phyloP scores from a whole-genome alignment of 257 asterid species.

The Knoxia roxburghii region DNA sequence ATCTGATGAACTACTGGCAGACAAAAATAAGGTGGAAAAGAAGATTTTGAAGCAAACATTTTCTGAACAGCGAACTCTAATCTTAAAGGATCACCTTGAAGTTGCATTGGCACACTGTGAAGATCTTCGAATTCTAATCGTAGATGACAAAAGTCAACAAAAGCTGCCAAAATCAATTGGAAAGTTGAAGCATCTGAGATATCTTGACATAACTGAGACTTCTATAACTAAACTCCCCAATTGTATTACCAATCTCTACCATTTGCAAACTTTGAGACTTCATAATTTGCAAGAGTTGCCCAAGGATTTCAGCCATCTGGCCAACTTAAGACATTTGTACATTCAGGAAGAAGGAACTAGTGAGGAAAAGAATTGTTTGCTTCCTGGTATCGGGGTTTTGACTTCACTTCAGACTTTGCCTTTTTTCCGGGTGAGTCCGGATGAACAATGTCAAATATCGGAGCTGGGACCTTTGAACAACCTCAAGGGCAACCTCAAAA shows the following conservation, averaged over 20 bases:
- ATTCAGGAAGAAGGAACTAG: background rate
- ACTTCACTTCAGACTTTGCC: no score
- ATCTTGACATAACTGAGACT: constrained; percentile 14
- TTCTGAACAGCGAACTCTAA: no score
- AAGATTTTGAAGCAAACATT: background rate
- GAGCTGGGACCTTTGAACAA: no score
- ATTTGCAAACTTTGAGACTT: constrained; percentile 21
- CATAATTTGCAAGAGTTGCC: background rate
- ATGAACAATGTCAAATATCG: no score
- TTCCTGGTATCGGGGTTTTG: background rate
- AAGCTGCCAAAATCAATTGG: constrained; percentile 10
- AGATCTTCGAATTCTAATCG: constrained; percentile 12
- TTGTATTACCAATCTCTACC: constrained; percentile 12
- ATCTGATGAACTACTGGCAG: no score
- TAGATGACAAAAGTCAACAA: background rate
- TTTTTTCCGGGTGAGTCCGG: no score
- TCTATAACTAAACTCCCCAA: background rate
- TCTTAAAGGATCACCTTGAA: no score
- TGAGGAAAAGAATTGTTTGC: background rate
- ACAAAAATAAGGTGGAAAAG: no score
- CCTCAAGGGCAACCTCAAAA: no score
- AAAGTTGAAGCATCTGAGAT: constrained; percentile 13
- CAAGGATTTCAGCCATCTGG: constrained; percentile 8
- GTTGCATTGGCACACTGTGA: no score
- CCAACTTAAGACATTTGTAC: constrained; percentile 15